Conservation (phyloP, 345 rosid genomes). For the Eucalyptus marginata region DNA sequence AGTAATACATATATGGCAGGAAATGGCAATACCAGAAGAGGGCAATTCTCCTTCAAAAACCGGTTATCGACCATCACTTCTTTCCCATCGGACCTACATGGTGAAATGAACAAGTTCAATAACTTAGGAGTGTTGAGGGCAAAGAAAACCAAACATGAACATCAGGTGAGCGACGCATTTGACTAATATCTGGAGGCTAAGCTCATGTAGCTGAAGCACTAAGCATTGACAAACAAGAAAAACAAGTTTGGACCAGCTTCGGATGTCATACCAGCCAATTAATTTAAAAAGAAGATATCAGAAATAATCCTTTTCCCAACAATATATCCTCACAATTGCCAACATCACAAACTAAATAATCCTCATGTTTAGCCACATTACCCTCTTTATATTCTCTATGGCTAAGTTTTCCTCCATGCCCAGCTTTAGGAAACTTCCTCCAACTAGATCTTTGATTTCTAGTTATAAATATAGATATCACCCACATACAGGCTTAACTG, state of each 20-base stretch:
- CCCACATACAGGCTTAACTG: background rate
- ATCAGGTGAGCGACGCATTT: background rate
- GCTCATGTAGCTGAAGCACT: background rate
- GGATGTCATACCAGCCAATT: background rate
- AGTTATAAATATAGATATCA: background rate
- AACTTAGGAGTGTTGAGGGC: background rate
- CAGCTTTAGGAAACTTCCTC: background rate
- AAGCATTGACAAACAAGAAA: background rate
- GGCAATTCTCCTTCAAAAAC: conserved; percentile 77
- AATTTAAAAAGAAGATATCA: background rate
- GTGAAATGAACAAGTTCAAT: background rate
- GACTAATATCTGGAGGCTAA: background rate
- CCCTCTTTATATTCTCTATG: background rate
- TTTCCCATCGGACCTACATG: conserved; percentile 73
- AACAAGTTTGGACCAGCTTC: background rate
- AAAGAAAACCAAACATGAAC: background rate
- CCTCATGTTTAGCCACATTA: background rate
- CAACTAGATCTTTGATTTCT: background rate
- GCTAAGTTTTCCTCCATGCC: background rate
- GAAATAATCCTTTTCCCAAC: background rate
- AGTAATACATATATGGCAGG: background rate
- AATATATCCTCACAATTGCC: background rate
- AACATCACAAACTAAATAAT: background rate
- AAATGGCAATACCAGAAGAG: conserved; percentile 55
- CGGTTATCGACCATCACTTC: conserved; percentile 79